Percentiles rank a stretch among this genome's conserved stretches.
These are phyloP conservation scores for Hippophae tibetana DNA, from an alignment of 306 rosid genomes.

Conservation along the genomic window DNA sequence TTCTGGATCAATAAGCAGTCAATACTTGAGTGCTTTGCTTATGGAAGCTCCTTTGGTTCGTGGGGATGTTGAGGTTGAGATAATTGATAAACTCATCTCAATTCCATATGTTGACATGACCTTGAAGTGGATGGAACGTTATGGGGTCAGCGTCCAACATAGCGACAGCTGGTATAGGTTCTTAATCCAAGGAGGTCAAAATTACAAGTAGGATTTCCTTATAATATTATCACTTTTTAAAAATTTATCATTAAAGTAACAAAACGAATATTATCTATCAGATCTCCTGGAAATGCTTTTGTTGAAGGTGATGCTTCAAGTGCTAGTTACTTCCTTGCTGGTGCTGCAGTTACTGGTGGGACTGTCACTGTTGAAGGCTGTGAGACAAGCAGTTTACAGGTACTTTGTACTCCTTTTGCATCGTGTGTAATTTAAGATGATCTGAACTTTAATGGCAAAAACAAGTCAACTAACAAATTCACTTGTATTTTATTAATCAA, in stretches of 20 bases:
- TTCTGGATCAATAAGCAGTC: constrained; percentile 97
- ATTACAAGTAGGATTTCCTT: constrained; percentile 71
- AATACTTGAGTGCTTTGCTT: constrained; percentile 88
- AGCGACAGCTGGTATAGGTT: constrained; percentile 74
- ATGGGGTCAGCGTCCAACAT: constrained; percentile 79
- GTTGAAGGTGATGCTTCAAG: constrained; percentile 99
- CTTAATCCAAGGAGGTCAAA: constrained; percentile 83
- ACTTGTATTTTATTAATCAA: constrained; percentile 18
- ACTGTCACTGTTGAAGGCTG: constrained; percentile 94
- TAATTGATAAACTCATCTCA: constrained; percentile 83
- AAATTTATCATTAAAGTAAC: constrained; percentile 9
- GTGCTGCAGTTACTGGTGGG: constrained; percentile 99
- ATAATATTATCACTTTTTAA: not conserved
- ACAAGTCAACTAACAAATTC: constrained; percentile 5
- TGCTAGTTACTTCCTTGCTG: constrained; percentile 98
- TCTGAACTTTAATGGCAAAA: not conserved
- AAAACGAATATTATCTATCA: constrained; percentile 20
- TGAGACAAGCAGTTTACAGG: constrained; percentile 98
- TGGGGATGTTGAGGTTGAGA: constrained; percentile 87
- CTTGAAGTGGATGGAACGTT: constrained; percentile 91
- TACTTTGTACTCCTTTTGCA: constrained; percentile 18
- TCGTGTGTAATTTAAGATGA: not conserved
- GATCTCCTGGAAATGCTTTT: constrained; percentile 91
- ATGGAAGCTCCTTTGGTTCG: constrained; percentile 98
- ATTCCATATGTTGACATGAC: constrained; percentile 98